A percentile compares a stretch with the other conserved stretches of the same genome.
Evolutionary conservation across 345 rosid genomes (phyloP).

Genomic region (Lepidium didymum): DNA sequence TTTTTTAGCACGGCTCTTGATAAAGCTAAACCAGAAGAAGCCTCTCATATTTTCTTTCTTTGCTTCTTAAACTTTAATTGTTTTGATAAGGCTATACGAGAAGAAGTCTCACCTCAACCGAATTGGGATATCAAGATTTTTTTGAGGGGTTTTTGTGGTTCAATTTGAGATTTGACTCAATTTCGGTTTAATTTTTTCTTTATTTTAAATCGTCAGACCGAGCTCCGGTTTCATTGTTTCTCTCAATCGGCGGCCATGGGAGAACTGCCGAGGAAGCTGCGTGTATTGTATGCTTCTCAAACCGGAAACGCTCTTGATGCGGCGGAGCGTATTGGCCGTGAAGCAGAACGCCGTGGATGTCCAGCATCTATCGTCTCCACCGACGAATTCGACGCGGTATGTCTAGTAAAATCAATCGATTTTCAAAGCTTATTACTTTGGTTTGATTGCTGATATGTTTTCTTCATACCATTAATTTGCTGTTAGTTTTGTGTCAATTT

Average conservation of each 20-base stretch:
- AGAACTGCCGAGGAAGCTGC: constrained; percentile 34
- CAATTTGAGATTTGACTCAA: background rate
- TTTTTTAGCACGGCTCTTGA: no score
- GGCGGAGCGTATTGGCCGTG: constrained; percentile 75
- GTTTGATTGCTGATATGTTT: no score
- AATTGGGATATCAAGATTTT: no score
- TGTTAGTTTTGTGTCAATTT: background rate
- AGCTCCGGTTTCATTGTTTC: background rate
- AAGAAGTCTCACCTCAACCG: no score
- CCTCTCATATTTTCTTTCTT: no score
- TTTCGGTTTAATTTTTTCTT: background rate
- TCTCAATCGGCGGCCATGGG: constrained; percentile 28
- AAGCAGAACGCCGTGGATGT: constrained; percentile 74
- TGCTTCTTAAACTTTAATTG: no score
- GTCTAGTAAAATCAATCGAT: background rate
- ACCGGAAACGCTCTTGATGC: constrained; percentile 85
- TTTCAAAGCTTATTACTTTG: constrained; percentile 3
- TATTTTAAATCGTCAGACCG: background rate
- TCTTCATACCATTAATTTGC: background rate
- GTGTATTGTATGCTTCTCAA: constrained; percentile 68
- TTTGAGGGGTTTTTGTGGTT: no score
- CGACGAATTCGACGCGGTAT: constrained; percentile 60
- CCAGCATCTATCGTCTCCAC: constrained; percentile 38
- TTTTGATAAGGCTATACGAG: no score
- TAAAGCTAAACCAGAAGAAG: no score